Base-by-base conservation (phyloP, 2,329 filamentous ascomycete species). In the Curvularia spicifera region DNA sequence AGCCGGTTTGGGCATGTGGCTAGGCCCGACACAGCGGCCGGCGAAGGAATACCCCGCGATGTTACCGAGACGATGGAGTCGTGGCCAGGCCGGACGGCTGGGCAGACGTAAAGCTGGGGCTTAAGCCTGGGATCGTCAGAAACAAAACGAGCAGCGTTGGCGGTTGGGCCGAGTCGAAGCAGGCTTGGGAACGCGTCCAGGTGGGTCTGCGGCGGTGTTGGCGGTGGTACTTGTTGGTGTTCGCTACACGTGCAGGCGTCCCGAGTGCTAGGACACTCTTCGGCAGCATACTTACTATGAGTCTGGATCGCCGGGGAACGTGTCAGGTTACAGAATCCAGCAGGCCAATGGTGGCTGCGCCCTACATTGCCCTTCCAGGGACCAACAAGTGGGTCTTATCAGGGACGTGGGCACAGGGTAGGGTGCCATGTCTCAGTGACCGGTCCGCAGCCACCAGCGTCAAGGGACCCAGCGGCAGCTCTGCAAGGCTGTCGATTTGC, bases 61-160 rank as follows among this genome's bases (percentile, higher is more conserved):
- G 44, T 46, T 46, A 18, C 44, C 44, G 44, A 46, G 43, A 13
- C n/a, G 44, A 46, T n/a, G 44, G 44, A 7, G 44, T n/a, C n/a
- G 9, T 35, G 33, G 33, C n/a, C n/a, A 20, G 28, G 28, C 7
- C 5, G 18, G n/a, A n/a, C 2, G 5, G 8, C 26, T 46, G 18
- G 44, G 26, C 44, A 46, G n/a, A 46, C 28, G 44, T 46, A 29
- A 22, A 28, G 44, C 44, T n/a, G n/a, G 12, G 44, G 26, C n/a
- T 10, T 12, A 33, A 10, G 28, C 18, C 1, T 12, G 28, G 44
- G 28, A 13, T 33, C n/a, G 28, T 13, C 26, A 3, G 26, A n/a
- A 26, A 12, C 44, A 20, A 46, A 31, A 20, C 5, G 44, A 20
- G 44, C 12, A 47, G 10, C 28, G 15, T 15, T 15, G 35, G 15